Evolutionary conservation across 768 basidiomycete species (phyloP).

Genomic region (Termitomyces sp.): DNA sequence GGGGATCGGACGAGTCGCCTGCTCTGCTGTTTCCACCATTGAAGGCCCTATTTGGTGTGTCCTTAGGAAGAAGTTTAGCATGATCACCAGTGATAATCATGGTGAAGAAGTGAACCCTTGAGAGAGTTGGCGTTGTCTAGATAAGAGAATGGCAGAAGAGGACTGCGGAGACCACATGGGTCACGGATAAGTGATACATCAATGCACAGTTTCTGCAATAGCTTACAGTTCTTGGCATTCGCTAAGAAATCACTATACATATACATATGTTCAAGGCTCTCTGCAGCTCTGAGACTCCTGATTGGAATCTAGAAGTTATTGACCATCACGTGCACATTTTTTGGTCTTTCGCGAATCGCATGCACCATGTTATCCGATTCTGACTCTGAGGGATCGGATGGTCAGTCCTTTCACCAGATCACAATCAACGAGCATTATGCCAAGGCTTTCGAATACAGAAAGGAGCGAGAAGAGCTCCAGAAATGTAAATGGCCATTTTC

Average conservation of each 20-base stretch:
- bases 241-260: too few species aligned
- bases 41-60: not conserved
- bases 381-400: conserved; percentile 44
- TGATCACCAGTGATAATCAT: conserved; percentile 16
- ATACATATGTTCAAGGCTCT: too few species aligned
- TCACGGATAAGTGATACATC: not conserved
- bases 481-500: conserved; percentile 50
- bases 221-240: not conserved
- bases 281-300: not conserved
- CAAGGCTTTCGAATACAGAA: conserved; percentile 79
- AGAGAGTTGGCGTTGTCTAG: not conserved
- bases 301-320: too few species aligned
- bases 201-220: not conserved
- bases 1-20: conserved; percentile 4
- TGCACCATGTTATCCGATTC: conserved; percentile 44
- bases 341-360: not conserved
- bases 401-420: conserved; percentile 42
- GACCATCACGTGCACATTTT: conserved; percentile 7
- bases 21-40: conserved; percentile 1
- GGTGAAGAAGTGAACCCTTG: not conserved
- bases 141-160: not conserved
- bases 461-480: conserved; percentile 81
- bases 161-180: conserved; percentile 7
- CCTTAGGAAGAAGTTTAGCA: conserved; percentile 8
- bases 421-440: conserved; percentile 77